Evolutionary conservation across 495 filamentous ascomycete genomes (phyloP), one percentile per base, ranked within the genome.

Genomic region (Penicillium canariense): DNA sequence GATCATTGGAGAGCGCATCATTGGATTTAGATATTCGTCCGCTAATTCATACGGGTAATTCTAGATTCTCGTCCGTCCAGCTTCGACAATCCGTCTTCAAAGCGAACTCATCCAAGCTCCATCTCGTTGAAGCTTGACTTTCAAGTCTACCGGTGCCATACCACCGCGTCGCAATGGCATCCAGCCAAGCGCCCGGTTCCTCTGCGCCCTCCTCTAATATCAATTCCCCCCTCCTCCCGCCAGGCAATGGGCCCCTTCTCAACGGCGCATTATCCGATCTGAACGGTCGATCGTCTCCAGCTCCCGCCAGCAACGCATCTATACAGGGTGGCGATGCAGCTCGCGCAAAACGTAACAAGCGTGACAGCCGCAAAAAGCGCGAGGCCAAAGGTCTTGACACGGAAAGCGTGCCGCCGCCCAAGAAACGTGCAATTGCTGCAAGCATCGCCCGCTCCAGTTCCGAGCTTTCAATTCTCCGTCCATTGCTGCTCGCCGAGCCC

Each of bases 321-420:
- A 66, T 48, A 5, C 75, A 76, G 56, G 67, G 43, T 20, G 43
- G 58, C 7, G 73, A 76, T 52, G 56, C 55, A 25, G 56, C 61
- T n/a, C 71, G 69, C 27, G 64, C 70, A 42, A 78, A 78, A 48
- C 68, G 75, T 46, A 76, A 73, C 50, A 78, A 78, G 61, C 63
- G 71, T 30, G 75, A 78, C 47, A 78, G 75, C 61, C 73, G 75
- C 45, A 92, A 92, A 70, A 91, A 91, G 70, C 81, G 88, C 9
- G 88, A 91, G 68, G 82, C 86, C 40, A 90, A 89, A 58, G 82
- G 78, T 25, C 74, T 77, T 12, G 74, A 77, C 14, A 48, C 62
- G 5, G 75, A 78, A 40, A 65, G 22, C 18, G 56, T 59, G 25
- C 75, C 70, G 11, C 67, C 65, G 5, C 61, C 66, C 20, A 76